Percentiles rank a stretch among this genome's conserved stretches.
Conservation (phyloP, 1,284 basidiomycete genomes). For the Trametes polyzona region DNA sequence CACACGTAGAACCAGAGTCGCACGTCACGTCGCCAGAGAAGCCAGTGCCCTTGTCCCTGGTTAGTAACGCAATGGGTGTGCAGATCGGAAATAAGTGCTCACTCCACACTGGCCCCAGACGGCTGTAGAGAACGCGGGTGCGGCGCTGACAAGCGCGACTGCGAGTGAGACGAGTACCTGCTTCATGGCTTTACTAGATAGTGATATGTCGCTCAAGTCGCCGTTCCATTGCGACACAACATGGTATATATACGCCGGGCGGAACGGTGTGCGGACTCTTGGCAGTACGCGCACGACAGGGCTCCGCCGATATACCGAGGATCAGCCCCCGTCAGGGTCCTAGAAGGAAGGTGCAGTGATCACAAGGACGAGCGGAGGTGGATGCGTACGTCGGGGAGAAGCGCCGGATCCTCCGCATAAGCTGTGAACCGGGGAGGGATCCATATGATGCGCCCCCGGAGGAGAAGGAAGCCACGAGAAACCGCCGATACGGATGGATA, state of each 20-base stretch:
- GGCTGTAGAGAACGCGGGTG: constrained; percentile 32
- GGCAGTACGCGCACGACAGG: not conserved
- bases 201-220: not conserved
- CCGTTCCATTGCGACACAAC: too few relatives aligned
- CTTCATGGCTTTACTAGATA: constrained; percentile 20
- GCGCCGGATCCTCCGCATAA: not conserved
- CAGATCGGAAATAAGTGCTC: constrained; percentile 2
- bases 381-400: not conserved
- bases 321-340: constrained; percentile 8
- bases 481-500: not conserved
- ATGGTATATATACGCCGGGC: constrained; percentile 7
- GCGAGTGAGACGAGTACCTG: constrained; percentile 29
- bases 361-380: constrained; percentile 4
- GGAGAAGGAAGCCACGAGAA: constrained; percentile 1
- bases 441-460: not conserved
- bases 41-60: constrained; percentile 26
- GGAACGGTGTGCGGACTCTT: constrained; percentile 2
- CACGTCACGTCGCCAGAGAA: constrained; percentile 35
- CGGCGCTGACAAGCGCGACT: constrained; percentile 32
- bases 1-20: constrained; percentile 33
- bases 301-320: constrained; percentile 23
- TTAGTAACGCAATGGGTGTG: not conserved
- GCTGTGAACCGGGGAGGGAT: not conserved
- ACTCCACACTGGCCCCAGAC: constrained; percentile 40
- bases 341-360: not conserved